phyloP scores from a whole-genome alignment of 2,329 filamentous ascomycete species.

The Hirsutella minnesotensis region DNA sequence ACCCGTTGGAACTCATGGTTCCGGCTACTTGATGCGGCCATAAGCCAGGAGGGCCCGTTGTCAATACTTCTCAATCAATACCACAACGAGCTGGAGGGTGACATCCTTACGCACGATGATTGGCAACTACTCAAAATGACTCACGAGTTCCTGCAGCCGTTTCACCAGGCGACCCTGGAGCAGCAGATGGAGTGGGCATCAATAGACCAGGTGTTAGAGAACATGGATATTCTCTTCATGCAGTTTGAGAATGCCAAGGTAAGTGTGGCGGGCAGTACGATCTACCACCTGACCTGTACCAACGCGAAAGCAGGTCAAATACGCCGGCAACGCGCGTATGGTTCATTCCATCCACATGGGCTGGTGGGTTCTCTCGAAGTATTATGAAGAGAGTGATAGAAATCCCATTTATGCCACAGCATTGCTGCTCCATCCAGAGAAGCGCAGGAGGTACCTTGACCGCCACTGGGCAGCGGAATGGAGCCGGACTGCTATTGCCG shows the following conservation, averaged over 20 bases:
- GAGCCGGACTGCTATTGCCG: background rate
- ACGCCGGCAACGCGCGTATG: background rate
- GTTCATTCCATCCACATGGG: background rate
- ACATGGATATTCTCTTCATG: no score
- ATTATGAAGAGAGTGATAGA: no score
- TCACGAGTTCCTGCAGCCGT: background rate
- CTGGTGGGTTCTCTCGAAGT: no score
- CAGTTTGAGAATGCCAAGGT: background rate
- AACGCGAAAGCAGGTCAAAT: background rate
- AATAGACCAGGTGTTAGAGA: no score
- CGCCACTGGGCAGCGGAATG: constrained; percentile 1
- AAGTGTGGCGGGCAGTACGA: background rate
- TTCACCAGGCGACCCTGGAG: no score
- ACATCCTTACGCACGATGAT: background rate
- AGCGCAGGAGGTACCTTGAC: constrained; percentile 1
- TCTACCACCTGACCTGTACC: no score
- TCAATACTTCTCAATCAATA: background rate
- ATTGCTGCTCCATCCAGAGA: background rate
- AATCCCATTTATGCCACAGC: no score
- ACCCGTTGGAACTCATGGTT: background rate
- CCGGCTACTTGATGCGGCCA: background rate
- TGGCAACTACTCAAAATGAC: background rate
- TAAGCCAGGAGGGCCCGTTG: background rate
- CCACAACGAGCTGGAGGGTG: background rate
- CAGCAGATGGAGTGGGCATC: no score